phyloP scores from a whole-genome alignment of 176 grass and related monocot species.

The Juncus inflexus region DNA sequence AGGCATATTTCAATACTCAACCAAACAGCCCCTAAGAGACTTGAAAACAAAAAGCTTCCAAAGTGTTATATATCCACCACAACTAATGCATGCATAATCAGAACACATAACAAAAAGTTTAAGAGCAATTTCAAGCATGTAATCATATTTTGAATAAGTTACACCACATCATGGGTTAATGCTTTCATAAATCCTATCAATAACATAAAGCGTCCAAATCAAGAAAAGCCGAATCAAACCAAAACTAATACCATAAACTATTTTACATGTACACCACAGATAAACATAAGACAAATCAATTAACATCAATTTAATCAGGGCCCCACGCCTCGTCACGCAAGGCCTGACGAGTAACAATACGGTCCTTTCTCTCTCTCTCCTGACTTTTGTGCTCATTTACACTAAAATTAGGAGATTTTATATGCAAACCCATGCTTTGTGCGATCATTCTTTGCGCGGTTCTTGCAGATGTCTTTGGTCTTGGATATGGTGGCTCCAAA shows the following conservation, averaged over 20 bases:
- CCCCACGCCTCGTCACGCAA: conserved; percentile 80
- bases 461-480: conserved; percentile 77
- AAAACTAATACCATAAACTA: no score
- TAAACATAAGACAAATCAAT: not conserved
- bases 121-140: no score
- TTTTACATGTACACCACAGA: not conserved
- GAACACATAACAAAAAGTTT: no score
- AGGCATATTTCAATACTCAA: no score
- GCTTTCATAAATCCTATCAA: no score
- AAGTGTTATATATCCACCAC: no score
- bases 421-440: conserved; percentile 62
- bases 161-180: conserved; percentile 19
- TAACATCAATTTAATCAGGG: conserved; percentile 37
- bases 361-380: conserved; percentile 64
- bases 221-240: no score
- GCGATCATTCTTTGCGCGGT: conserved; percentile 79
- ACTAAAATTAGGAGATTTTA: conserved; percentile 37
- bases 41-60: no score
- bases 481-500: conserved; percentile 65
- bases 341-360: conserved; percentile 51
- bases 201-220: no score
- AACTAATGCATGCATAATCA: no score
- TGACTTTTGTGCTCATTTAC: conserved; percentile 57
- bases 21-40: no score
- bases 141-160: no score